phyloP scores from a whole-genome alignment of 768 basidiomycete genomes.

The Porphyrellus cyaneotinctus region DNA sequence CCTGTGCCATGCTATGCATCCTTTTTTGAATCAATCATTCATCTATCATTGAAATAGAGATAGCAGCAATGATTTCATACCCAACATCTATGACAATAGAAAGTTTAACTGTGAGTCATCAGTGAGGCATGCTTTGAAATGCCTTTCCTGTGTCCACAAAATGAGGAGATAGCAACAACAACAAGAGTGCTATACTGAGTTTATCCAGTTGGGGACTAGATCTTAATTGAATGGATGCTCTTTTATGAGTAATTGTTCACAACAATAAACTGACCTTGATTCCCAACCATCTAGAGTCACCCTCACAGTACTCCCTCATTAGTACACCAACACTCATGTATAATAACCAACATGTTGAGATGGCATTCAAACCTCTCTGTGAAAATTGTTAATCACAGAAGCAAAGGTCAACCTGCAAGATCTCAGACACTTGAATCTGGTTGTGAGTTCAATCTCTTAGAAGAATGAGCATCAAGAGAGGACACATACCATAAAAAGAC shows the following conservation, averaged over 20 bases:
- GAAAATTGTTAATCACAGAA: constrained; percentile 12
- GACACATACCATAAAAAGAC: no score
- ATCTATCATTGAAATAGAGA: no score
- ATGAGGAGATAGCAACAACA: constrained; percentile 31
- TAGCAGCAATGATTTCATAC: no score
- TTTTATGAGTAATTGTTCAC: no score
- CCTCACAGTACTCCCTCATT: constrained; percentile 3
- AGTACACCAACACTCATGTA: constrained; percentile 39
- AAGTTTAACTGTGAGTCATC: no score
- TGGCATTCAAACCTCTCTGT: constrained; percentile 2
- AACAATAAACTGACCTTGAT: constrained; percentile 27
- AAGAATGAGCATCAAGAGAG: background rate
- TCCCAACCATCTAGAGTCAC: constrained; percentile 50
- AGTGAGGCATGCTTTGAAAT: constrained; percentile 18
- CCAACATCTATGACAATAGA: no score
- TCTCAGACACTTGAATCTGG: constrained; percentile 28
- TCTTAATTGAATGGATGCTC: background rate
- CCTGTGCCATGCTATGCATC: no score
- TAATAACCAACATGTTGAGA: constrained; percentile 37
- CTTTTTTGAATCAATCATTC: no score
- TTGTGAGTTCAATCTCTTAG: constrained; percentile 21
- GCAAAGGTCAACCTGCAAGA: constrained; percentile 5
- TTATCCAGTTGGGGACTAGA: constrained; percentile 35
- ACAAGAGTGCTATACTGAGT: constrained; percentile 29
- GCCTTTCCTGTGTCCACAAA: constrained; percentile 25